Conservation (phyloP, 148 eudicot species). For the Persicaria tinctoria region DNA sequence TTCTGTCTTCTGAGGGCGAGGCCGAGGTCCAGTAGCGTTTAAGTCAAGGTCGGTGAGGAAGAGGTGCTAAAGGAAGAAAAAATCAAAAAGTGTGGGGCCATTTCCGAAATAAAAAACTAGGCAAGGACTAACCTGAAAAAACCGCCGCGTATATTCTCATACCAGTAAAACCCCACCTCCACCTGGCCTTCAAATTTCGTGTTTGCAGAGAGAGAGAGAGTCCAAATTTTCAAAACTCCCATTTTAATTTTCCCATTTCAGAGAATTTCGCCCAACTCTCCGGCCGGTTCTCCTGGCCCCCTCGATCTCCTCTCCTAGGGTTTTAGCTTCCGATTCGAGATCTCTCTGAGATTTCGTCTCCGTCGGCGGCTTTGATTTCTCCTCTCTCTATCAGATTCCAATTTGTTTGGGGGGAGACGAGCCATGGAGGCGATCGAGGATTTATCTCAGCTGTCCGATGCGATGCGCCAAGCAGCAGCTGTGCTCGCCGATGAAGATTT, state of each 20-base stretch:
- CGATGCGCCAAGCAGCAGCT: slow-evolving; percentile 89
- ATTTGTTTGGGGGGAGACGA: background rate
- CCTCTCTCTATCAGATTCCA: background rate
- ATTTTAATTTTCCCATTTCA: background rate
- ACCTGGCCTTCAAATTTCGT: background rate
- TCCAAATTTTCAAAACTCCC: background rate
- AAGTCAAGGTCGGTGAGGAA: background rate
- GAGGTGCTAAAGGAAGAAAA: background rate
- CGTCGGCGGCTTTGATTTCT: background rate
- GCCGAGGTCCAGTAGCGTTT: too few species aligned
- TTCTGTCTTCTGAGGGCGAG: too few species aligned
- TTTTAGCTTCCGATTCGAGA: background rate
- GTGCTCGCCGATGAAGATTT: slow-evolving; percentile 87
- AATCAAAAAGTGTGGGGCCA: background rate
- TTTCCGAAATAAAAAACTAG: background rate
- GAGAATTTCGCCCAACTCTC: background rate
- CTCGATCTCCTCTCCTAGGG: slow-evolving; percentile 2
- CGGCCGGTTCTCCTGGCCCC: slow-evolving; percentile 1
- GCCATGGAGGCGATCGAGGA: slow-evolving; percentile 95
- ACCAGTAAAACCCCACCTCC: background rate
- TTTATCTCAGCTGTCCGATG: slow-evolving; percentile 65
- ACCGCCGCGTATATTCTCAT: background rate
- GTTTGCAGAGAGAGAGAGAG: background rate
- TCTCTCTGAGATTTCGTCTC: background rate
- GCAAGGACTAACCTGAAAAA: background rate